Base-by-base conservation (phyloP, 2,329 filamentous ascomycete genomes). In the Helicocarpus griseus region DNA sequence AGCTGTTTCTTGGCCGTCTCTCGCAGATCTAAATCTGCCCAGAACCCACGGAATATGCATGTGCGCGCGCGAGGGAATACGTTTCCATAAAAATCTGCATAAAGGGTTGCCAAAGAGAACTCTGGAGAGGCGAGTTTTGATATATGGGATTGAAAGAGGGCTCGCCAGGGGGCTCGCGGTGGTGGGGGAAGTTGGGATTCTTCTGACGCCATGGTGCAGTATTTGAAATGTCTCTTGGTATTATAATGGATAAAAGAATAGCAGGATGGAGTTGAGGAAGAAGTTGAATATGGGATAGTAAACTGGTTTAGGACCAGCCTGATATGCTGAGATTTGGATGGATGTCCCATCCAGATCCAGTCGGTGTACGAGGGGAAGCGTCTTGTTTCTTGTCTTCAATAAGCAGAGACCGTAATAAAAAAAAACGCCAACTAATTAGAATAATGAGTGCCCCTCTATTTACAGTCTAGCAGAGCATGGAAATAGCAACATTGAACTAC, bases 21-120 rank as follows among this genome's bases (percentile, higher is more conserved):
- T 3, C 85, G 83, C 1, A 95, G 63, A 2, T 62, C 51, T 1
- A 70, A 74, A 51, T 78, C 77, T 0, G 82, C 83, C 81, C 87
- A 95, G 71, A 95, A 83, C 59, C 89, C 89, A 54, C 91, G 85
- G 71, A 82, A 91, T 62, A 95, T 82, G 69, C 90, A 93, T 61
- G 82, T 89, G 49, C 89, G 81, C 7, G 81, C 85, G 50, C 87
- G 67, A 0, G 76, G 73, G n/a, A 45, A 44, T n/a, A 44, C 19
- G 3, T 13, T 49, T 19, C 54, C 51, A n/a, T 39, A 56, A n/a
- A 9, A 21, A 13, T 57, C 46, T 36, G 14, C 31, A 13, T 36
- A 49, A 13, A 55, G 26, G 13, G 55, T 58, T 24, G 57, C 31
- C 5, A 58, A 38, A 31, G 55, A 57, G 50, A 57, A 54, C 35